phyloP scores from a whole-genome alignment of 371 early-diverging fungal species.

The Mucor lusitanicus region DNA sequence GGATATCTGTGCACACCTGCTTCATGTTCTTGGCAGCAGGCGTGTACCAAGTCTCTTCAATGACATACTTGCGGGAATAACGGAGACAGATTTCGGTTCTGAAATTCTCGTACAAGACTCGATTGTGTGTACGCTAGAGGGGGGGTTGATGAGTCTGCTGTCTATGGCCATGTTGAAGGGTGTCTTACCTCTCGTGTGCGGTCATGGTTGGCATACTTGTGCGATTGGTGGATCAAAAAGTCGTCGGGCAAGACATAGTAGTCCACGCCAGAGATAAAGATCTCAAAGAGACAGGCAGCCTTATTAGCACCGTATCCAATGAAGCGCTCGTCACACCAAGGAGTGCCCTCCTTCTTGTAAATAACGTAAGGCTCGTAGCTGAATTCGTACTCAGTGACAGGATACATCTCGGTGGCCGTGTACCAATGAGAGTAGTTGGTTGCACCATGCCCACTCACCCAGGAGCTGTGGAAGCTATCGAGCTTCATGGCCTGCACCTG shows the following conservation, averaged over 20 bases:
- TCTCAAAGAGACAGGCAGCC: slow-evolving; percentile 63
- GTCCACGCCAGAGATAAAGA: slow-evolving; percentile 59
- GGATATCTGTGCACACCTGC: slow-evolving; percentile 44
- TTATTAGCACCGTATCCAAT: slow-evolving; percentile 68
- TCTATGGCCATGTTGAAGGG: too few species aligned
- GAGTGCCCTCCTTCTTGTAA: slow-evolving; percentile 48
- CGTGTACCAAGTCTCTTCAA: slow-evolving; percentile 52
- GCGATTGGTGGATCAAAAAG: slow-evolving; percentile 62
- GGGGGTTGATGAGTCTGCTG: too few species aligned
- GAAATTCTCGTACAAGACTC: slow-evolving; percentile 62
- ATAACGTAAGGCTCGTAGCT: slow-evolving; percentile 62
- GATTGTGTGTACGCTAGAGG: slow-evolving; percentile 69
- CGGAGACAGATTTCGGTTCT: slow-evolving; percentile 68
- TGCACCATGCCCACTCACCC: slow-evolving; percentile 54
- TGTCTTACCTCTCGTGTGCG: slow-evolving; percentile 57
- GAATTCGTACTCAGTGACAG: slow-evolving; percentile 52
- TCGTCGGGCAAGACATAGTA: slow-evolving; percentile 57
- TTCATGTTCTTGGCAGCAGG: slow-evolving; percentile 53
- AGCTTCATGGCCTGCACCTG: slow-evolving; percentile 38
- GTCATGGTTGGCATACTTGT: slow-evolving; percentile 54
- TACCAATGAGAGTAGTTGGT: slow-evolving; percentile 58
- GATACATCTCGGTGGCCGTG: slow-evolving; percentile 41
- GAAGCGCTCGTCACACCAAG: slow-evolving; percentile 67
- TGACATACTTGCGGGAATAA: slow-evolving; percentile 61
- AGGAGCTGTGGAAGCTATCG: slow-evolving; percentile 50